phyloP scores from a whole-genome alignment of 345 rosid species.

The Lumnitzera racemosa region DNA sequence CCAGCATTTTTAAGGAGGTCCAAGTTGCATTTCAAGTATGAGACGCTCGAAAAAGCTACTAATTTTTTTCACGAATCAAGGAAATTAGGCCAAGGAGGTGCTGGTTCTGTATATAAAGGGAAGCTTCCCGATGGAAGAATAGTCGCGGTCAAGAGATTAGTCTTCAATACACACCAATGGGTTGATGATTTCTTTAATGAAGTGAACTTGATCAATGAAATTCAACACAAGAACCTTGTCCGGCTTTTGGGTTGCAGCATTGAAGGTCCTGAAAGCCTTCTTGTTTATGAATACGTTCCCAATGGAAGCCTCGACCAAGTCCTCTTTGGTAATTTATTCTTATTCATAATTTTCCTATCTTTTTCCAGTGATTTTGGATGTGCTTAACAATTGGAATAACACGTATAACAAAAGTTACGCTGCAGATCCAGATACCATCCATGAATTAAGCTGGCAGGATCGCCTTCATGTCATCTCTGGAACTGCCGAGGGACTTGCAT shows the following conservation, averaged over 20 bases:
- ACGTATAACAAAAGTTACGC: too few relatives aligned
- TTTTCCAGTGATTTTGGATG: background rate
- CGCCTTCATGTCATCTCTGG: slow-evolving; percentile 9
- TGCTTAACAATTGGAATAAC: too few relatives aligned
- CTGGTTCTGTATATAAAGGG: slow-evolving; percentile 19
- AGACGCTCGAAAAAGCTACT: slow-evolving; percentile 17
- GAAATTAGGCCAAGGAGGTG: slow-evolving; percentile 23
- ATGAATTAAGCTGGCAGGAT: slow-evolving; percentile 11
- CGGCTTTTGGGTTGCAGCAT: slow-evolving; percentile 20
- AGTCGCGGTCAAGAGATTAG: slow-evolving; percentile 16
- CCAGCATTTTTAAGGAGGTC: slow-evolving; percentile 2
- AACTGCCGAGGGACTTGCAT: slow-evolving; percentile 18
- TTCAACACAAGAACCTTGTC: slow-evolving; percentile 22
- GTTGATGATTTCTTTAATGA: slow-evolving; percentile 24
- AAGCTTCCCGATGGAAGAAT: slow-evolving; percentile 12
- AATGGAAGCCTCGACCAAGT: slow-evolving; percentile 18
- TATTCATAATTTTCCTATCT: background rate
- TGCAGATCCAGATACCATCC: slow-evolving; percentile 1
- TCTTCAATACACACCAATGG: slow-evolving; percentile 19
- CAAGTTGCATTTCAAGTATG: slow-evolving; percentile 14
- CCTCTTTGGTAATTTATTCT: slow-evolving; percentile 9
- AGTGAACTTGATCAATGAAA: slow-evolving; percentile 17
- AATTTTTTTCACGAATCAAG: slow-evolving; percentile 2
- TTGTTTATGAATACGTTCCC: slow-evolving; percentile 16
- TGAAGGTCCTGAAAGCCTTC: slow-evolving; percentile 20